Evolutionary conservation across 1,139 yeast genomes (phyloP), one percentile per base, ranked within the genome.

Genomic region (Saccharomyces hybrid): DNA sequence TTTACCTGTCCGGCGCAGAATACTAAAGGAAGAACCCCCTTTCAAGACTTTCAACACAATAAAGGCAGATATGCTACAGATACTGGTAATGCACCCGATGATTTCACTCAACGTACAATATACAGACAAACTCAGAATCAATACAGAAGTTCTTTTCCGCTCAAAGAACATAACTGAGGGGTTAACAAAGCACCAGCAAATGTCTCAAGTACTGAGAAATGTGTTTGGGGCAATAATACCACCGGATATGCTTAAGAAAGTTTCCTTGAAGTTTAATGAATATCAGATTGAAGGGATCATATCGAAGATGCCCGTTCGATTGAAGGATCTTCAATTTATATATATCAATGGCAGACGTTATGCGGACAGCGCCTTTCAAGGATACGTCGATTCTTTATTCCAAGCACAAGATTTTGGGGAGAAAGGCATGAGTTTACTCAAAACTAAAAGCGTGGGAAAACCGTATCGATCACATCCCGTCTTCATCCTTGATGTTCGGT

Each of bases 1-100:
- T 44, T 52, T 81, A 1, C 90, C 91, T 0, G 90, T 87, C 1
- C 72, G 96, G 30, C 72, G 76, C 46, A 59, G 64, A 5, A 56
- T 62, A 16, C n/a, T 60, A 5, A 20, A 42, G 32, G 53, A 57
- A 2, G 56, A 53, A 3, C 67, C 75, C 0, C 57, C 62, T 51
- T 55, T 59, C 46, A 61, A 64, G 32, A 55, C 73, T 16, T 50
- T 75, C 0, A 69, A 68, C n/a, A 69, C 65, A 0, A 44, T 82
- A 0, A 74, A 76, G 56, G 60, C 61, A 8, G 63, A 63, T 6
- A 55, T 79, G 0, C 67, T 78, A 8, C 72, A 73, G 34, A 57
- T 76, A 20, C 60, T 75, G 11, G 58, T 75, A 1, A 57, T 59
- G 1, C 56, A 66, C 49, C 76, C 78, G 0, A 47, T 58, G 8